A percentile compares a stretch with the other conserved stretches of the same genome.
These are phyloP conservation scores for Nepenthes mirabilis DNA, from an alignment of 148 eudicot genomes.

Conservation along the genomic window DNA sequence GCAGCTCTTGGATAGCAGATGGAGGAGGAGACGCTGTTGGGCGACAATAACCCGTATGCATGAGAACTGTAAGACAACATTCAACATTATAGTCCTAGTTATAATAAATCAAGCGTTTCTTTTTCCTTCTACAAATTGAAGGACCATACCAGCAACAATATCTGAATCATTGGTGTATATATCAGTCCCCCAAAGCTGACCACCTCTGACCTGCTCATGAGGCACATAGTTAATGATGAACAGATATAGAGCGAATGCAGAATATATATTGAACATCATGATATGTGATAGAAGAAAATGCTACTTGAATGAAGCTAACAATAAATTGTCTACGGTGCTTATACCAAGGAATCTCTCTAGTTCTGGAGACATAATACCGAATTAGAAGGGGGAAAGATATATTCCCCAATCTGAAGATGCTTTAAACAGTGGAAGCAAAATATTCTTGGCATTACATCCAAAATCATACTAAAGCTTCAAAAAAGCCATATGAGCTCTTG, in stretches of 20 bases:
- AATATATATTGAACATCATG: not conserved
- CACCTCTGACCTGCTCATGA: slow-evolving; percentile 75
- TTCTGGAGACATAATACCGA: too few species aligned
- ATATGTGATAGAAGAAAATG: not conserved
- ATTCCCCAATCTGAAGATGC: too few species aligned
- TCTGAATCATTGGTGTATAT: slow-evolving; percentile 96
- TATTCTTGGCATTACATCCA: too few species aligned
- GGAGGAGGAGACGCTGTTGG: slow-evolving; percentile 90
- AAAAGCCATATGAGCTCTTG: too few species aligned
- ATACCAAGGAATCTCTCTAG: too few species aligned
- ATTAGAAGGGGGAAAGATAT: too few species aligned
- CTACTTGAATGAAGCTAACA: not conserved
- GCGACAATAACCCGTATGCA: slow-evolving; percentile 97
- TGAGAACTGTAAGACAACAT: slow-evolving; percentile 50
- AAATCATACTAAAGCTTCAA: too few species aligned
- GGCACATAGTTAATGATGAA: not conserved
- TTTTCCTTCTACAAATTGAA: not conserved
- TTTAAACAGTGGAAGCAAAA: too few species aligned
- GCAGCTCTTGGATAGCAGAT: slow-evolving; percentile 71
- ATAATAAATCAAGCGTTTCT: not conserved
- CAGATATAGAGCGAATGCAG: not conserved
- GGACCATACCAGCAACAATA: slow-evolving; percentile 82
- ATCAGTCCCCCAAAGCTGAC: slow-evolving; percentile 99
- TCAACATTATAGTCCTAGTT: not conserved
- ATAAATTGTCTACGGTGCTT: too few species aligned